Evolutionary conservation across 2,329 filamentous ascomycete genomes (phyloP).

Genomic region (Colletotrichum somersetense): DNA sequence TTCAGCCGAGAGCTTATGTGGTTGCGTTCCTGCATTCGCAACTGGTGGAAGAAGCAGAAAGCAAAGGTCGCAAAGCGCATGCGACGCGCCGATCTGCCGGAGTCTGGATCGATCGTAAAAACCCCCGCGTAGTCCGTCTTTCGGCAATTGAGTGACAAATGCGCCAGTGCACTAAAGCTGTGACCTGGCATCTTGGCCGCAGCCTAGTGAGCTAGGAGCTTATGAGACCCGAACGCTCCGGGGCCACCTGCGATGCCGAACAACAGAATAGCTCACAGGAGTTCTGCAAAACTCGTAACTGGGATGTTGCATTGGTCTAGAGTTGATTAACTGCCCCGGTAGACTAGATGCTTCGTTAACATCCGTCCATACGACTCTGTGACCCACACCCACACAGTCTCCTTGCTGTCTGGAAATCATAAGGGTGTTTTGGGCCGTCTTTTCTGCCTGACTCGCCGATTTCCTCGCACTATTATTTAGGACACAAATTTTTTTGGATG

Average conservation of each 20-base stretch:
- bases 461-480: neutral
- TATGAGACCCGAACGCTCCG: neutral
- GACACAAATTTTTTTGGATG: neutral
- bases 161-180: neutral
- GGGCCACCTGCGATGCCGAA: neutral
- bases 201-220: neutral
- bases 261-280: neutral
- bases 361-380: neutral
- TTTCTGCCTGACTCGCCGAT: slow-evolving; percentile 14
- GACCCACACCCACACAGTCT: slow-evolving; percentile 9
- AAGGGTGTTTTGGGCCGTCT: neutral
- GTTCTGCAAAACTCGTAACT: neutral
- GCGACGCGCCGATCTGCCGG: too few relatives aligned
- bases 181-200: neutral
- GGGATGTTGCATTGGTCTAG: neutral
- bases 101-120: too few relatives aligned
- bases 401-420: slow-evolving; percentile 3
- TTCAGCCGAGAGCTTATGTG: too few relatives aligned
- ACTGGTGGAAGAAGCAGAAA: too few relatives aligned
- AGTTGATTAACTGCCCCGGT: neutral
- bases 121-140: neutral
- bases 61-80: too few relatives aligned
- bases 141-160: neutral
- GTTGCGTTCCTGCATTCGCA: too few relatives aligned
- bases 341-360: slow-evolving; percentile 4